Base-by-base conservation (phyloP, 441 rosid species). In the Jatropha multifida region DNA sequence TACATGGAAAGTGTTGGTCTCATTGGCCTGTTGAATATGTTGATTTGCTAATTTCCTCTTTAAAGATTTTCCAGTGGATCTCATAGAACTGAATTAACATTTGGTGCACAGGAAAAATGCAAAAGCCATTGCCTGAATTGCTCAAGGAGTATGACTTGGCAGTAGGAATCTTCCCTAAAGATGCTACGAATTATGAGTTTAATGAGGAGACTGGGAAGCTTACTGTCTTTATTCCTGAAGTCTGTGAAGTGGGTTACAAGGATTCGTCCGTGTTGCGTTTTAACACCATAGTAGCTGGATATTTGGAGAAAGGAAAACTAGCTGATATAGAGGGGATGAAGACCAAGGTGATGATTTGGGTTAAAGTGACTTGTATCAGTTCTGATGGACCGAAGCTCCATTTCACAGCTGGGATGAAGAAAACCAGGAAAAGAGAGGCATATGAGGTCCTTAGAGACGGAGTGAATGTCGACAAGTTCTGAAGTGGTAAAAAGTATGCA, bases 171-270 rank as follows among this genome's bases (percentile, higher is more conserved):
- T 95, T 95, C 79, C 99, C 99, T 32, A 87, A 88, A 38, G 96
- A 95, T 72, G 97, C 98, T 42, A 95, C 96, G 56, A 93, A 92
- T 86, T 95, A 95, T 3, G 98, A 95, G 84, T 95, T 95, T 80
- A 86, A 90, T 58, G 96, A 89, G 82, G 97, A 89, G 81, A 92
- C 95, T 0, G 74, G 87, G 68, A 92, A 88, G 85, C 84, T 95
- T 27, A 87, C 86, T 23, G 96, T 92, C 49, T 88, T 85, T 78
- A 86, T 94, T 76, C 97, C 97, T 0, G 71, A 87, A 72, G 75
- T 86, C 59, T 92, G 95, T 65, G 98, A 95, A 83, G 96, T 93
- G 68, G 98, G 98, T 54, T 95, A 92, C 83, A 92, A 77, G 77
- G 97, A 95, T 82, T 87, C 93, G 23, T 92, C 99, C 0, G 95